These are phyloP conservation scores for Microstroma glucosiphilum DNA, from an alignment of 1,284 basidiomycete genomes.

Conservation along the genomic window DNA sequence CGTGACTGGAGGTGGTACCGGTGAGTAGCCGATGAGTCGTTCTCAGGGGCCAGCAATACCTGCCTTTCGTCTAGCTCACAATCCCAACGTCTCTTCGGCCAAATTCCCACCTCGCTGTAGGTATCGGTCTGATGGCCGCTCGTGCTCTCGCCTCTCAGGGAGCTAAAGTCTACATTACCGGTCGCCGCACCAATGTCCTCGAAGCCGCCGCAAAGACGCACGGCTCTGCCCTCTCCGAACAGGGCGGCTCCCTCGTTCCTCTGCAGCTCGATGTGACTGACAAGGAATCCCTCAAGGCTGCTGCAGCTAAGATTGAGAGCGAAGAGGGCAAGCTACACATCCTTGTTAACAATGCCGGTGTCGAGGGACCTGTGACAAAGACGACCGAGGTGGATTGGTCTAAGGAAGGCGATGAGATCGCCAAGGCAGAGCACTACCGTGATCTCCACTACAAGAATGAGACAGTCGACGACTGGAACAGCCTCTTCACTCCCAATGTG, in stretches of 20 bases:
- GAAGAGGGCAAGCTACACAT: constrained; percentile 25
- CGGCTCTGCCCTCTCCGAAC: constrained; percentile 1
- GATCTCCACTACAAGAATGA: background rate
- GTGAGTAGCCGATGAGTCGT: constrained; percentile 3
- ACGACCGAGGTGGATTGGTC: background rate
- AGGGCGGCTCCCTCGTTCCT: constrained; percentile 11
- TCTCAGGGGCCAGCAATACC: background rate
- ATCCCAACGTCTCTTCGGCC: background rate
- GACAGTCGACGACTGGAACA: constrained; percentile 24
- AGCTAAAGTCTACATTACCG: constrained; percentile 42
- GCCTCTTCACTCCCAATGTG: constrained; percentile 27
- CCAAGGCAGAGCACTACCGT: constrained; percentile 18
- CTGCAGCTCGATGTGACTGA: constrained; percentile 27
- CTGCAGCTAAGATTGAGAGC: constrained; percentile 12
- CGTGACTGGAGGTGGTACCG: constrained; percentile 41
- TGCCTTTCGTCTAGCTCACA: background rate
- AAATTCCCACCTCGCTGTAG: background rate
- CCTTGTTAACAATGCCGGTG: constrained; percentile 39
- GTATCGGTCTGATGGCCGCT: constrained; percentile 37
- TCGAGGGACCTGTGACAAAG: constrained; percentile 37
- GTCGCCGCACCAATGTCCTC: constrained; percentile 26
- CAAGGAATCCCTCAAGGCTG: constrained; percentile 19
- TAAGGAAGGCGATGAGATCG: constrained; percentile 16
- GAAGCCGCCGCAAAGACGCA: constrained; percentile 21
- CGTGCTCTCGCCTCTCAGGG: constrained; percentile 37